These are phyloP conservation scores for Aspergillus eucalypticola DNA, from an alignment of 2,329 filamentous ascomycete species.

Conservation along the genomic window DNA sequence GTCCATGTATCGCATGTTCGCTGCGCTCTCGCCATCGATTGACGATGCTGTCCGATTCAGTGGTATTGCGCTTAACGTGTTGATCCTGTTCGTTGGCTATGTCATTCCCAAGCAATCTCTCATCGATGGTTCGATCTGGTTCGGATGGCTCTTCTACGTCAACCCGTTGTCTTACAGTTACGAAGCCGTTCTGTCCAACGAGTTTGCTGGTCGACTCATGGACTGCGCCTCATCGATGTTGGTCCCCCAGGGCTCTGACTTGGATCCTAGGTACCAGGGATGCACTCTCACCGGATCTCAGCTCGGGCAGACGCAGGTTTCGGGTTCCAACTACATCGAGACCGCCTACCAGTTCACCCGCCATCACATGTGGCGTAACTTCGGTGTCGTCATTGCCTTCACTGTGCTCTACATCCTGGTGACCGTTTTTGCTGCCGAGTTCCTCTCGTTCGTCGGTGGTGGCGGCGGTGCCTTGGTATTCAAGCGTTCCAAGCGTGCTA, in stretches of 20 bases:
- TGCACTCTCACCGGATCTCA: constrained; percentile 62
- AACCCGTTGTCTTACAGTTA: constrained; percentile 63
- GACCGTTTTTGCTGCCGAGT: constrained; percentile 69
- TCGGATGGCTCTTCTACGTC: constrained; percentile 62
- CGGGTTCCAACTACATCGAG: constrained; percentile 57
- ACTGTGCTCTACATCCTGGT: constrained; percentile 71
- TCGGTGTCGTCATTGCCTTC: constrained; percentile 75
- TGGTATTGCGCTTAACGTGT: constrained; percentile 61
- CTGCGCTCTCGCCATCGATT: constrained; percentile 62
- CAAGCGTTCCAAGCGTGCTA: constrained; percentile 66
- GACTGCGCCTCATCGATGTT: constrained; percentile 60
- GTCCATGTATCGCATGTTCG: constrained; percentile 66
- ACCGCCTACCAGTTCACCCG: constrained; percentile 59
- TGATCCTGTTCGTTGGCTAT: constrained; percentile 66
- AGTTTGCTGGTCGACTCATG: constrained; percentile 61
- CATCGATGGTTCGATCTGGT: constrained; percentile 63
- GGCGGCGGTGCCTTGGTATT: constrained; percentile 71
- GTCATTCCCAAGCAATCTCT: constrained; percentile 66
- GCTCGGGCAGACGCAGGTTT: constrained; percentile 52
- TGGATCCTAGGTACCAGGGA: constrained; percentile 60
- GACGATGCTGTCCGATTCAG: constrained; percentile 67
- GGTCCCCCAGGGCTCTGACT: constrained; percentile 60
- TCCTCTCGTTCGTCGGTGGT: constrained; percentile 61
- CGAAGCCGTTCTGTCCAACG: constrained; percentile 67
- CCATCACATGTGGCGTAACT: constrained; percentile 68